Conservation (phyloP, 371 early-diverging fungal species). For the Spraguea lophii region DNA sequence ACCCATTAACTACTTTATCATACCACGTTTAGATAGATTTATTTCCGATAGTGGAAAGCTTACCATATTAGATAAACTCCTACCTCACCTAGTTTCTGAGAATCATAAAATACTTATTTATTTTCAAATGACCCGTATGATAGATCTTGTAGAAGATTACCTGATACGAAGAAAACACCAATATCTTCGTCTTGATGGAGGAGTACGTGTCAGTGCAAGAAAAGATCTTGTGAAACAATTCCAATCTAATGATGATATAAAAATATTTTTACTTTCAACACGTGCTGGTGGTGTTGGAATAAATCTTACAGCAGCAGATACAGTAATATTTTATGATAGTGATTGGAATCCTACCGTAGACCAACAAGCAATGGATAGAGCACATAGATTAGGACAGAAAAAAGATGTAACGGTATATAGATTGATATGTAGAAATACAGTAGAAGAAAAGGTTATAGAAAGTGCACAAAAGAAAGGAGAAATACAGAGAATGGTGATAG, state of each 20-base stretch:
- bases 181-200: conserved; percentile 46
- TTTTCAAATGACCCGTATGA: conserved; percentile 95
- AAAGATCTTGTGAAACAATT: conserved; percentile 32
- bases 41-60: conserved; percentile 81
- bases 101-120: conserved; percentile 79
- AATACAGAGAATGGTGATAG: conserved; percentile 81
- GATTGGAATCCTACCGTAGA: conserved; percentile 48
- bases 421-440: conserved; percentile 40
- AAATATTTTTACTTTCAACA: conserved; percentile 36
- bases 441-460: conserved; percentile 55
- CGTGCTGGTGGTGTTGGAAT: conserved; percentile 46
- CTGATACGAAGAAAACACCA: conserved; percentile 29
- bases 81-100: conserved; percentile 62
- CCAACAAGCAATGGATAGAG: conserved; percentile 47
- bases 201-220: conserved; percentile 28
- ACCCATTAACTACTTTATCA: conserved; percentile 11
- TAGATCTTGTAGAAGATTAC: conserved; percentile 66
- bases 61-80: conserved; percentile 58
- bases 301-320: conserved; percentile 47
- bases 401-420: conserved; percentile 46
- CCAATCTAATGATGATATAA: conserved; percentile 33
- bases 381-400: conserved; percentile 45
- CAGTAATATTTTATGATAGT: conserved; percentile 47
- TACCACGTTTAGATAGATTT: conserved; percentile 56
- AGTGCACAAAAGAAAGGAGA: conserved; percentile 77